Evolutionary conservation across 352 stramenopile genomes (phyloP).

Genomic region (Thalassiosira exigua): DNA sequence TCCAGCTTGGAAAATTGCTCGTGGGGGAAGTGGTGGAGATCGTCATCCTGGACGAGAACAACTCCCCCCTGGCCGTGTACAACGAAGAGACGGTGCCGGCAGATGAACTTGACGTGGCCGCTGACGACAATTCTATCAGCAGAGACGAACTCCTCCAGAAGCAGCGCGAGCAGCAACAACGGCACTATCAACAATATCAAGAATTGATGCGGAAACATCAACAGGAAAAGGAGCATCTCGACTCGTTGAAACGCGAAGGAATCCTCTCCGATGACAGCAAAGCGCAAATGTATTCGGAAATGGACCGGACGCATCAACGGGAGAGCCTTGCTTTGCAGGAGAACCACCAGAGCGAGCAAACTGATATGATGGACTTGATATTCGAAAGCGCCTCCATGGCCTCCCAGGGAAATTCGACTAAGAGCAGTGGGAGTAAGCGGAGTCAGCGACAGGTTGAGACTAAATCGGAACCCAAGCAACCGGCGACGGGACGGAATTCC

Average conservation of each 20-base stretch:
- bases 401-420: background rate
- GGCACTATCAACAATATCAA: conserved; percentile 30
- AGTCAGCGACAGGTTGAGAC: background rate
- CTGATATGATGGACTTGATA: conserved; percentile 43
- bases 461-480: background rate
- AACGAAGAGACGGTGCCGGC: conserved; percentile 10
- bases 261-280: conserved; percentile 2
- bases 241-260: conserved; percentile 2
- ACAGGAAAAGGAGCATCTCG: conserved; percentile 22
- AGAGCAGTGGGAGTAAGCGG: background rate
- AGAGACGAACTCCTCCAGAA: conserved; percentile 8
- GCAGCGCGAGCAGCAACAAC: conserved; percentile 23
- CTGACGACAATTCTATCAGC: conserved; percentile 5
- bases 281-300: conserved; percentile 10
- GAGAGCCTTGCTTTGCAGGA: conserved; percentile 39
- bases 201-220: conserved; percentile 27
- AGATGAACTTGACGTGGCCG: background rate
- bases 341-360: conserved; percentile 24
- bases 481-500: background rate
- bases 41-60: conserved; percentile 33
- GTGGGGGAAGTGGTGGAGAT: conserved; percentile 43
- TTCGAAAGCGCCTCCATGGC: conserved; percentile 18
- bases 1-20: conserved; percentile 21
- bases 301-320: conserved; percentile 27
- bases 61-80: conserved; percentile 16